A percentile compares a stretch with the other conserved stretches of the same genome.
These are phyloP conservation scores for Stagonosporopsis vannaccii DNA, from an alignment of 2,329 filamentous ascomycete genomes.

Conservation along the genomic window DNA sequence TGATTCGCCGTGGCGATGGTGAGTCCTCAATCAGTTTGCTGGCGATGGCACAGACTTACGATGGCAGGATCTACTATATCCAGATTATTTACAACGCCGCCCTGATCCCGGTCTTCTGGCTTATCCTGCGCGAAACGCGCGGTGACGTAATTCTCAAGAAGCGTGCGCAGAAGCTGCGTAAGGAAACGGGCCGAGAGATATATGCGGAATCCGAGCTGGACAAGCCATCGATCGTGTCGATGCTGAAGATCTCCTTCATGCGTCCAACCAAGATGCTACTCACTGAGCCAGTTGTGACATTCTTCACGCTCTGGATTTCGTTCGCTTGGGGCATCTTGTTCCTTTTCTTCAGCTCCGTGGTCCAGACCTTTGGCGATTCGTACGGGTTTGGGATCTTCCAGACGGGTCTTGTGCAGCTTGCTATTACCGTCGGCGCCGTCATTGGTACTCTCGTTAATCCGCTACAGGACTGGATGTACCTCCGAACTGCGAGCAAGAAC, in stretches of 20 bases:
- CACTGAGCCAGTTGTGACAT: constrained; percentile 53
- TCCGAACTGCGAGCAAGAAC: constrained; percentile 44
- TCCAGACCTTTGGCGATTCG: constrained; percentile 50
- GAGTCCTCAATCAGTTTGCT: constrained; percentile 1
- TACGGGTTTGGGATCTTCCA: constrained; percentile 46
- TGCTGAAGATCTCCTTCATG: constrained; percentile 52
- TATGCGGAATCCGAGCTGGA: constrained; percentile 42
- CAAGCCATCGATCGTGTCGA: constrained; percentile 20
- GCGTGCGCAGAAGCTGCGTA: constrained; percentile 51
- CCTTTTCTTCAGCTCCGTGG: constrained; percentile 52
- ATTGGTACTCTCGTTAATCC: constrained; percentile 53
- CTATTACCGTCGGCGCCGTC: constrained; percentile 52
- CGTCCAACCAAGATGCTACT: constrained; percentile 51
- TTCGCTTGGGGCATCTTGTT: constrained; percentile 56
- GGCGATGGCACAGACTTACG: background rate
- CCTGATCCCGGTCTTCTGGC: constrained; percentile 52
- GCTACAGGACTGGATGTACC: constrained; percentile 44
- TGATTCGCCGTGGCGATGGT: constrained; percentile 50
- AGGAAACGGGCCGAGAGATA: constrained; percentile 41
- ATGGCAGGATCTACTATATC: constrained; percentile 53
- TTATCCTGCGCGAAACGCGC: constrained; percentile 53
- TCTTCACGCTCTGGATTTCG: constrained; percentile 55
- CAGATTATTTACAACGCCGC: constrained; percentile 55
- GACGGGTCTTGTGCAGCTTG: constrained; percentile 52
- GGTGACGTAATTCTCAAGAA: constrained; percentile 52